These are phyloP conservation scores for Papiliotrema fonsecae DNA, from an alignment of 1,284 basidiomycete genomes.

Conservation along the genomic window DNA sequence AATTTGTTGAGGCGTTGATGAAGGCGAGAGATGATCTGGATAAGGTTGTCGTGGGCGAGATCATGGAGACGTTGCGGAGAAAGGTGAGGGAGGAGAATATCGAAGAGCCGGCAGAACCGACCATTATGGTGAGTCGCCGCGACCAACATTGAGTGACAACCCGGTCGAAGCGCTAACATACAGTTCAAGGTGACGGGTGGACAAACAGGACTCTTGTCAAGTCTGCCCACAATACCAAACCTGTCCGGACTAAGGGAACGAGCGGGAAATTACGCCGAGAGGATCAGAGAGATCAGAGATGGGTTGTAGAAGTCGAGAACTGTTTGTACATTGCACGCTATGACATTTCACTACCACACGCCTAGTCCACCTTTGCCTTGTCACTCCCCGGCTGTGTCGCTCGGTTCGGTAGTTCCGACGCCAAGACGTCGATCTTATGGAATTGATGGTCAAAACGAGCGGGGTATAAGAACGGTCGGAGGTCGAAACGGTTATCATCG, in stretches of 20 bases:
- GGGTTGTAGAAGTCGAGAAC: no score
- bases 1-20: conserved; percentile 86
- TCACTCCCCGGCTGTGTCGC: conserved; percentile 50
- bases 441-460: conserved; percentile 95
- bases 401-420: conserved; percentile 66
- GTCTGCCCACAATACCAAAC: conserved; percentile 25
- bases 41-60: conserved; percentile 74
- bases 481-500: conserved; percentile 96
- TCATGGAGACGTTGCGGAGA: conserved; percentile 89
- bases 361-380: conserved; percentile 51
- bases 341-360: not conserved
- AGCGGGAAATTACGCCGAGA: conserved; percentile 32
- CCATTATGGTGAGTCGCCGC: conserved; percentile 55
- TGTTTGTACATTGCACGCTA: no score
- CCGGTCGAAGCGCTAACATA: not conserved
- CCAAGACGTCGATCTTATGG: conserved; percentile 83
- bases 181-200: conserved; percentile 5
- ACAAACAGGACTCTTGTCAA: conserved; percentile 1
- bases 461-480: conserved; percentile 94
- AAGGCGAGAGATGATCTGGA: conserved; percentile 87
- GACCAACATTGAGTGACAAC: not conserved
- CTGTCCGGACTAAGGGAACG: conserved; percentile 19
- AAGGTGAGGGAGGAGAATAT: conserved; percentile 85
- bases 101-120: conserved; percentile 59
- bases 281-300: conserved; percentile 13